Evolutionary conservation across 1,139 yeast genomes (phyloP), one percentile per base, ranked within the genome.

Genomic region (Tardiomyces digboiensis): DNA sequence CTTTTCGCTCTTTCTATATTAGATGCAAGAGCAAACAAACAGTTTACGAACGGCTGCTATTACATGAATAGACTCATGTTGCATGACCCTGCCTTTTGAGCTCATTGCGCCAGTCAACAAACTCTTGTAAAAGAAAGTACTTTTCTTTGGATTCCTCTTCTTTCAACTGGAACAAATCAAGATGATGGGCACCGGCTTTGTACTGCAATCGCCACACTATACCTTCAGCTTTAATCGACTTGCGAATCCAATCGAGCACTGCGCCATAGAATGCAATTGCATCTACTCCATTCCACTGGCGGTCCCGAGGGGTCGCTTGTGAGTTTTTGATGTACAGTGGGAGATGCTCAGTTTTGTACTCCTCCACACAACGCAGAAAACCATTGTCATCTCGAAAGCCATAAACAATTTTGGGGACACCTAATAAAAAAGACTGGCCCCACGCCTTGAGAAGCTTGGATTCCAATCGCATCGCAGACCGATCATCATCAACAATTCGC

Each of bases 381-480:
- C 84, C 72, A 38, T 75, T 66, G 22, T 83, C 83, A 59, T 88
- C 95, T 50, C 97, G 72, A 63, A 84, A 91, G 0, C 97, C 99
- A 58, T 86, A 85, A 1, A 85, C 75, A 3, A 91, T 72, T 49
- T 76, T 76, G 10, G 82, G 80, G 16, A 89, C 74, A 3, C 98
- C 98, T 44, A 87, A 71, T 38, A 93, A 66, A 61, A 89, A 93
- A 50, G 95, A 82, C 66, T 89, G 97, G 2, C 95, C 88, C 99
- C 99, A 93, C 0, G 93, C 74, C 49, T 71, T 76, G 60, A 82
- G 76, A 39, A 89, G 63, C 80, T 88, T 61, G 64, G 75, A 49
- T 59, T 89, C 96, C 57, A 89, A 88, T 6, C 65, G 71, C 26
- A 67, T 65, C 19, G 79, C 75, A 36, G 78, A 78, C 13, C 69